Evolutionary conservation across 2,329 filamentous ascomycete genomes (phyloP).

Genomic region (Pseudocercospora cruenta): DNA sequence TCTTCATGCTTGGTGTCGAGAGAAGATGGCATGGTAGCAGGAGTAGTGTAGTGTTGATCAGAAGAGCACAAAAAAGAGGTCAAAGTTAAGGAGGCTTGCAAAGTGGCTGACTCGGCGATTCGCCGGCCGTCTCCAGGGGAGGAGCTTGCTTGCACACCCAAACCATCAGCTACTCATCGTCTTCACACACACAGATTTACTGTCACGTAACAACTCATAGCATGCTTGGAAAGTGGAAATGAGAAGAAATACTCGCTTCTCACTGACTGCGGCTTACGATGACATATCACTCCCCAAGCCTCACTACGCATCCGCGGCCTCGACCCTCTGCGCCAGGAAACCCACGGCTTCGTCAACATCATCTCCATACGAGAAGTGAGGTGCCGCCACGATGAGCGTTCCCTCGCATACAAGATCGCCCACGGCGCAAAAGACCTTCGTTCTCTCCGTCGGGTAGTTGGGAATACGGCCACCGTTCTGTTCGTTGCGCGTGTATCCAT

Average conservation of each 20-base stretch:
- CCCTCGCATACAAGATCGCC: constrained; percentile 41
- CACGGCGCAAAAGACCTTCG: constrained; percentile 41
- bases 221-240: not conserved
- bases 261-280: not conserved
- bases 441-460: constrained; percentile 36
- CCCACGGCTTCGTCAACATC: constrained; percentile 6
- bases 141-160: not conserved
- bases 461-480: constrained; percentile 42
- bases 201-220: not conserved
- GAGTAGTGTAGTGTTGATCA: not conserved
- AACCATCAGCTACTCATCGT: not conserved
- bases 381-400: constrained; percentile 36
- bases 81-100: not conserved
- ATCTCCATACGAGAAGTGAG: constrained; percentile 37
- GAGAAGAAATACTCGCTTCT: not conserved
- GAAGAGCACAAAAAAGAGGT: no score
- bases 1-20: not conserved
- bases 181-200: not conserved
- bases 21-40: not conserved
- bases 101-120: not conserved
- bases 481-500: constrained; percentile 44
- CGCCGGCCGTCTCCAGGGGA: not conserved
- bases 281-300: not conserved
- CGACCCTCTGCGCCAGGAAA: constrained; percentile 10
- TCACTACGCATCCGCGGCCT: not conserved